A percentile compares a stretch with the other conserved stretches of the same genome.
These are phyloP conservation scores for Gleditsia sinensis DNA, from an alignment of 306 rosid genomes.

Conservation along the genomic window DNA sequence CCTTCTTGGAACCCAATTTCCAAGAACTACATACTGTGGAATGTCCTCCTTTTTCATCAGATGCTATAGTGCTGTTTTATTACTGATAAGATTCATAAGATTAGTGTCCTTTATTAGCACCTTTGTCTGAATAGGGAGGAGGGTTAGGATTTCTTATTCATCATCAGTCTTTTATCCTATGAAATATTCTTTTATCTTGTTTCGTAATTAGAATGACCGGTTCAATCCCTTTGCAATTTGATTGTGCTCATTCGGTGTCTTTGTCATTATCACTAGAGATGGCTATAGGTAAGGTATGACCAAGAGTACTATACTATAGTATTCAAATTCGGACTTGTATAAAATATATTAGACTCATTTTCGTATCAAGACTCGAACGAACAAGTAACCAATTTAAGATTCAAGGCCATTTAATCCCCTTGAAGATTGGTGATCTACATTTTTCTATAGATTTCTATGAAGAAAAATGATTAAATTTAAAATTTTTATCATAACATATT, in stretches of 20 bases:
- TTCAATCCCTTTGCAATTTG: slow-evolving; percentile 23
- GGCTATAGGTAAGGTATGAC: too few relatives aligned
- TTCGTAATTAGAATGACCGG: slow-evolving; percentile 25
- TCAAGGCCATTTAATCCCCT: too few relatives aligned
- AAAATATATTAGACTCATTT: too few relatives aligned
- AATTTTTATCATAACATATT: slow-evolving; percentile 30
- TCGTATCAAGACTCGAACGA: too few relatives aligned
- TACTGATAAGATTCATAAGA: slow-evolving; percentile 41
- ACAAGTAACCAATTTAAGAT: too few relatives aligned
- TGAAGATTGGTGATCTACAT: slow-evolving; percentile 6
- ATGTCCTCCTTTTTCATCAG: slow-evolving; percentile 44
- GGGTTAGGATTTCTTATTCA: background rate
- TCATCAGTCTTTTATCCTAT: background rate
- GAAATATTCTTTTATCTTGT: slow-evolving; percentile 35
- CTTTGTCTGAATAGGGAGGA: slow-evolving; percentile 17
- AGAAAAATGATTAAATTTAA: slow-evolving; percentile 28
- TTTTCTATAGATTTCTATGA: slow-evolving; percentile 25
- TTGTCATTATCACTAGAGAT: slow-evolving; percentile 36
- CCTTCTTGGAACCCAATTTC: slow-evolving; percentile 31
- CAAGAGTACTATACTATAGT: too few relatives aligned
- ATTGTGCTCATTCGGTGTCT: slow-evolving; percentile 27
- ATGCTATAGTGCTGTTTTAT: slow-evolving; percentile 6
- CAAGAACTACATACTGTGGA: slow-evolving; percentile 30
- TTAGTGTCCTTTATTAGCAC: slow-evolving; percentile 29
- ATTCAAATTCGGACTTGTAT: too few relatives aligned